Evolutionary conservation across 495 filamentous ascomycete species (phyloP), one percentile per base, ranked within the genome.

Genomic region (Bacidia gigantensis): DNA sequence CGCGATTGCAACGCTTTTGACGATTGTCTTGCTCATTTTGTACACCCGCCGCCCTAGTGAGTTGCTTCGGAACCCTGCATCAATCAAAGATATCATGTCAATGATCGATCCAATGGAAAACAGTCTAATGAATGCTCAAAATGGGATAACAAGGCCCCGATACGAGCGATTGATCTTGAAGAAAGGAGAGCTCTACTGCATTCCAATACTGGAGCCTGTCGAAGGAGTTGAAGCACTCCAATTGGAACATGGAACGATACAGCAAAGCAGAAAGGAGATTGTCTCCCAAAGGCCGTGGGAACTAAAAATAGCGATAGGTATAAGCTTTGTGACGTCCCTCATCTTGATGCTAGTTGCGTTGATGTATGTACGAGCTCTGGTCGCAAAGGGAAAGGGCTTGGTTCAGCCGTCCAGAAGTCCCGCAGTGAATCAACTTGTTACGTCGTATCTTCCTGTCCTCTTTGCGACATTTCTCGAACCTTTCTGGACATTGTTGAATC

Each of bases 391-490:
- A 5, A 14, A 14, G 29, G 29, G 29, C 5, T 14, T 35, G 5
- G 5, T 14, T 35, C 14, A 7, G 14, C 29, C 29, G 29, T 67
- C 68, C 3, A 29, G 50, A 0, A 69, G 63, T 38, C 45, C 59
- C 11, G 42, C 71, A 17, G 52, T 72, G 1, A 39, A 62, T 3
- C 67, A 71, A 20, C 17, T 76, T 3, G 23, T 72, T 0, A 61
- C 68, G n/a, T 71, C 69, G 26, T 73, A 71, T 44, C 43, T 72
- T 0, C 72, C 74, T 1, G 74, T 69, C 0, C 52, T 58, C 3
- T 56, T 73, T 25, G 67, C 68, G 0, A 74, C 73, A 0, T 45
- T 69, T 0, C 56, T 72, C 0, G 75, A 78, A 45, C 68, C 75
- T 0, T 61, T 69, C 3, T 72, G 72, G 64, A 58, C 72, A 1